These are phyloP conservation scores for Microascus cirrosus DNA, from an alignment of 2,329 filamentous ascomycete genomes.

Conservation along the genomic window DNA sequence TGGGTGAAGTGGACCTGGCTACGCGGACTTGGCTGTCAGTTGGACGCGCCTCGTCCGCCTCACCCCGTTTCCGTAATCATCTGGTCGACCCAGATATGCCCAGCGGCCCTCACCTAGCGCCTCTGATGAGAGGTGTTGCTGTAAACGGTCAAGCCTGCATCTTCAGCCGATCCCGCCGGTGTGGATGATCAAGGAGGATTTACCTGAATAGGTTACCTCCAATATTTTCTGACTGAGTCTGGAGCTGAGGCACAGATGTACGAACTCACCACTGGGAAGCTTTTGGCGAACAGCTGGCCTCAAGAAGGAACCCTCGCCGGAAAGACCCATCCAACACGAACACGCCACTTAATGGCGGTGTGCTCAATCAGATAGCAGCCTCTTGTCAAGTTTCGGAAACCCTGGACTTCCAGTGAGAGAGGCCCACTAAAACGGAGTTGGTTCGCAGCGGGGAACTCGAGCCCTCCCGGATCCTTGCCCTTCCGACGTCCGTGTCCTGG, in stretches of 20 bases:
- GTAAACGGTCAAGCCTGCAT: neutral
- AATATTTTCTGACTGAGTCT: neutral
- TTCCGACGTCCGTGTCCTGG: neutral
- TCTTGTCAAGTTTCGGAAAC: neutral
- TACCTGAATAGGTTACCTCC: neutral
- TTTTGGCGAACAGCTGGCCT: no score
- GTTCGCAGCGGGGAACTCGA: neutral
- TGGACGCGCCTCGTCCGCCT: neutral
- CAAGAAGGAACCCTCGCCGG: no score
- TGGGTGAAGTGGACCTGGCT: no score
- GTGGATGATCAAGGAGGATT: neutral
- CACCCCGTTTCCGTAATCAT: neutral
- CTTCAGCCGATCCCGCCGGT: neutral
- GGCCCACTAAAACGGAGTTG: neutral
- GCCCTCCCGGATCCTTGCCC: neutral
- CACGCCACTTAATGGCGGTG: no score
- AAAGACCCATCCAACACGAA: no score
- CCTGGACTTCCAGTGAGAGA: neutral
- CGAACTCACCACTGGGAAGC: no score
- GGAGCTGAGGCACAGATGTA: no score
- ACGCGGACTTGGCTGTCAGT: neutral
- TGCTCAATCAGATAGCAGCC: neutral
- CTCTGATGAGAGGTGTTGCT: neutral
- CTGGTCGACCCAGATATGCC: neutral
- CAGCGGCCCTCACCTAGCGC: neutral